Conservation (phyloP, 345 rosid species). For the Populus euphratica region DNA sequence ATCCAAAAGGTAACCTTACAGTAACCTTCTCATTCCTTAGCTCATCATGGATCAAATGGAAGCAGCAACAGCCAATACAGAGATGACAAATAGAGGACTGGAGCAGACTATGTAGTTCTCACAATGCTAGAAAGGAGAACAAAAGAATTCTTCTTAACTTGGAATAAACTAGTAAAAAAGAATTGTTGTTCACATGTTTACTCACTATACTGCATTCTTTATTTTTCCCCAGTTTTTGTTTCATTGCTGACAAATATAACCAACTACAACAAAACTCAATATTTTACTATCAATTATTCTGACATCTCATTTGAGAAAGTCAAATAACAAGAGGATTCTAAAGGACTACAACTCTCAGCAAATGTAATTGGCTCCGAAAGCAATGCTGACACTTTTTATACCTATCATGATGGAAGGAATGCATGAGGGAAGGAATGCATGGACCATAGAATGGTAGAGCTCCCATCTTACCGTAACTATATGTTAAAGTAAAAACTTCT, state of each 20-base stretch:
- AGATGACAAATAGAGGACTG: neutral
- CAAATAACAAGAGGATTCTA: neutral
- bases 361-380: neutral
- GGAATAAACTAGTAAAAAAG: no score
- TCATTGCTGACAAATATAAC: neutral
- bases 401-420: neutral
- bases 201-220: neutral
- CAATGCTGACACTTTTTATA: no score
- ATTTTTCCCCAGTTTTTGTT: neutral
- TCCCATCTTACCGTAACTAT: neutral
- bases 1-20: neutral
- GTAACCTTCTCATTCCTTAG: neutral
- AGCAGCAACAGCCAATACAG: neutral
- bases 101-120: neutral
- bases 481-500: neutral
- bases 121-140: neutral
- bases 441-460: neutral
- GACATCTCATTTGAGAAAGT: neutral
- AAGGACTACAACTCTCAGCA: neutral
- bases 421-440: neutral
- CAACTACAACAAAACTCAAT: neutral
- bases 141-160: neutral
- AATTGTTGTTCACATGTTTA: neutral
- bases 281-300: neutral
- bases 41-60: neutral